phyloP scores from a whole-genome alignment of 2,329 filamentous ascomycete species.

The Pyricularia grisea region DNA sequence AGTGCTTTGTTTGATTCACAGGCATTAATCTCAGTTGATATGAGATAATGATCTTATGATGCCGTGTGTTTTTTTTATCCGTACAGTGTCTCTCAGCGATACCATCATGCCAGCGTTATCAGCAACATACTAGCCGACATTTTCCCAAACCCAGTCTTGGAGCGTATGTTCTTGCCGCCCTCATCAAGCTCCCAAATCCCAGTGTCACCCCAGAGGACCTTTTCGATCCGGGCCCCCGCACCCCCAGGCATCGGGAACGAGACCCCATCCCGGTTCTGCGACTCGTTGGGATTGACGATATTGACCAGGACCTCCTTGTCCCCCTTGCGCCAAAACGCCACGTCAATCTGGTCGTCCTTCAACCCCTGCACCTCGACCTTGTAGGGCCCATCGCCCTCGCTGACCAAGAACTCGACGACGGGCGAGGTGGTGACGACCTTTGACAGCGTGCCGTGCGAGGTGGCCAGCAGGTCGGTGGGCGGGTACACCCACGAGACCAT shows the following conservation, averaged over 20 bases:
- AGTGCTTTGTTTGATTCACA: neutral
- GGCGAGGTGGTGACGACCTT: slow-evolving; percentile 24
- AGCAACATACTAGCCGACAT: slow-evolving; percentile 1
- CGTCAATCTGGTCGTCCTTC: slow-evolving; percentile 18
- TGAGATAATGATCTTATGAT: neutral
- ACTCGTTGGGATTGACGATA: slow-evolving; percentile 21
- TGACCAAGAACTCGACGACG: slow-evolving; percentile 28
- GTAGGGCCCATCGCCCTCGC: slow-evolving; percentile 14
- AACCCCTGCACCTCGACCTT: slow-evolving; percentile 11
- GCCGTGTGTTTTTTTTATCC: neutral
- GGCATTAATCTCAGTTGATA: neutral
- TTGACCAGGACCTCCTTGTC: slow-evolving; percentile 22
- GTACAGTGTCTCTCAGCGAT: neutral
- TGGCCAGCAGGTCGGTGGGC: slow-evolving; percentile 23
- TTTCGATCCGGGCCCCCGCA: slow-evolving; percentile 7
- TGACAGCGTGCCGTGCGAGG: slow-evolving; percentile 28
- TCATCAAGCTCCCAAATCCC: slow-evolving; percentile 15
- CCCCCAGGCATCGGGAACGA: neutral
- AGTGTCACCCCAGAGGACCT: slow-evolving; percentile 15
- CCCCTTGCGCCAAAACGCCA: slow-evolving; percentile 22
- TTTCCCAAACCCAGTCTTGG: neutral
- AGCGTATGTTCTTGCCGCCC: slow-evolving; percentile 3
- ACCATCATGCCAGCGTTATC: neutral
- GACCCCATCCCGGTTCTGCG: slow-evolving; percentile 10
- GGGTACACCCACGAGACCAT: slow-evolving; percentile 38